Evolutionary conservation across 129 eudicot genomes (phyloP), one percentile per base, ranked within the genome.

Genomic region (Kitagawia praeruptora): DNA sequence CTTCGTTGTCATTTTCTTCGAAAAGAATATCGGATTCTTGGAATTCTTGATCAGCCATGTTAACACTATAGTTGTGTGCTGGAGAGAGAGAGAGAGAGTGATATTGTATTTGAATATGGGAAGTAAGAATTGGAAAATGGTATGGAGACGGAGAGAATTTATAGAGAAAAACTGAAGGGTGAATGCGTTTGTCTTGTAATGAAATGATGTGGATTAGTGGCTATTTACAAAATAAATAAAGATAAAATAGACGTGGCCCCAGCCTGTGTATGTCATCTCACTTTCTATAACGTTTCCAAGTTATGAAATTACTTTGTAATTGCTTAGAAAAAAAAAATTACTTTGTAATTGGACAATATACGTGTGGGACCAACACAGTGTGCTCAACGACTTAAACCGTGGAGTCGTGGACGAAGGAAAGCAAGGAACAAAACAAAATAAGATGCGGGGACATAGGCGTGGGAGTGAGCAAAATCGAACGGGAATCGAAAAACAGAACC

Each of bases 11-110:
- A 67, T 76, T 70, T 10, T 83, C 84, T 3, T 78, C 27, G 74
- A 88, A 88, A 13, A 85, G 39, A 9, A 88, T 80, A 48, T 86
- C 92, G 9, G 89, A 86, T 86, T 88, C 92, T 54, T 88, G 83
- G 31, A 88, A 84, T 42, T 88, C 92, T 72, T 61, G 5, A 25
- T 86, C 76, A 4, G 85, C 92, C 89, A 88, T 86, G 23, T 25
- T 2, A 18, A 41, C 11, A 63, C 8, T 41, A 40, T 11, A 16
- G 23, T 56, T 14, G n/a, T 31, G 8, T 27, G 2, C 31, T n/a
- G 8, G 2, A 63, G 6, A 18, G 27, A n/a, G 27, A 12, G 58
- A 2, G 66, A 63, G 8, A 31, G 10, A 5, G 74, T 73, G 27
- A 49, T 6, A 31, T 28, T 4, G 18, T n/a, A 13, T 31, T 0